Evolutionary conservation across 2,329 filamentous ascomycete species (phyloP).

Genomic region (Colletotrichum falcatum): DNA sequence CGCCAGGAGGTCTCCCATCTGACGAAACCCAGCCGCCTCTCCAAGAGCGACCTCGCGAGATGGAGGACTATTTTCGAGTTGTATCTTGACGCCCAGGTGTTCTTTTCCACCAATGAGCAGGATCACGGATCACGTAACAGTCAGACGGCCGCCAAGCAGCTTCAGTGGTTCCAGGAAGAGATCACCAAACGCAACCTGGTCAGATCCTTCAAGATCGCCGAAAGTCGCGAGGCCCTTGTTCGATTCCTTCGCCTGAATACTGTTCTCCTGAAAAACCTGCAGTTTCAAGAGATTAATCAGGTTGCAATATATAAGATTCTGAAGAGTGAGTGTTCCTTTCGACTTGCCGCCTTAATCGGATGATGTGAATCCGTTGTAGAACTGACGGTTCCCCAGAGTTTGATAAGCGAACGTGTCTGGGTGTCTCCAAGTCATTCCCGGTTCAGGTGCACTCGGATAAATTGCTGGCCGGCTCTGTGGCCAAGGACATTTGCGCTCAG

Average conservation of each 20-base stretch:
- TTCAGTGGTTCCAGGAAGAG: conserved; percentile 79
- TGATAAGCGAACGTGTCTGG: conserved; percentile 84
- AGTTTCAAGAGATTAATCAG: conserved; percentile 87
- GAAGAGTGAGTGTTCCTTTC: conserved; percentile 70
- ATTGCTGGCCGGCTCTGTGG: conserved; percentile 74
- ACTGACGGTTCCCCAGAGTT: conserved; percentile 70
- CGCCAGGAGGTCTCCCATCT: conserved; percentile 73
- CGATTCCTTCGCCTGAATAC: conserved; percentile 80
- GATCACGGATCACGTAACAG: conserved; percentile 77
- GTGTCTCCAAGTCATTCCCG: conserved; percentile 73
- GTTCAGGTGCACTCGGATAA: conserved; percentile 68
- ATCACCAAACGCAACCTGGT: conserved; percentile 70
- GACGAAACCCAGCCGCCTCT: conserved; percentile 71
- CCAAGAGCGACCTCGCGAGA: conserved; percentile 75
- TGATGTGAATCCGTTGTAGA: conserved; percentile 7
- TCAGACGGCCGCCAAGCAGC: conserved; percentile 72
- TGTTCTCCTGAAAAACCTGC: conserved; percentile 80
- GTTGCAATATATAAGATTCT: conserved; percentile 84
- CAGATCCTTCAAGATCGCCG: conserved; percentile 72
- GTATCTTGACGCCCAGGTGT: conserved; percentile 83
- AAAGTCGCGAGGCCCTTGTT: conserved; percentile 73
- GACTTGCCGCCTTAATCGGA: not conserved
- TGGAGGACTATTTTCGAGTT: conserved; percentile 88
- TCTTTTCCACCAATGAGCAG: conserved; percentile 82
- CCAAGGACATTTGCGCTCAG: conserved; percentile 80